These are phyloP conservation scores for Xylaria castorea DNA, from an alignment of 495 filamentous ascomycete genomes.

Conservation along the genomic window DNA sequence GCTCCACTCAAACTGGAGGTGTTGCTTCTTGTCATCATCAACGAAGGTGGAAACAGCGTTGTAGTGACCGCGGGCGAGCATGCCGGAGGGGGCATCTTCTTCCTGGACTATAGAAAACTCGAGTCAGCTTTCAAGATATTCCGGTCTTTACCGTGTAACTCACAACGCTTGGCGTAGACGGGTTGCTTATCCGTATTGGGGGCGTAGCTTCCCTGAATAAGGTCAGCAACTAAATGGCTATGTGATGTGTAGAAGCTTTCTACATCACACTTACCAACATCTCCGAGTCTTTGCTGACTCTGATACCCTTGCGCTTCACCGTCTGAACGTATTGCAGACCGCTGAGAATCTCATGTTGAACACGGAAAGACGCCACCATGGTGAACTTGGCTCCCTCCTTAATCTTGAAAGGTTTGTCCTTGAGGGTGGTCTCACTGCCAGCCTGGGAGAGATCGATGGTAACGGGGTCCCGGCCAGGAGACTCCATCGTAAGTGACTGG, in stretches of 20 bases:
- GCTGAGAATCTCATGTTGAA: slow-evolving; percentile 92
- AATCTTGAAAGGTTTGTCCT: slow-evolving; percentile 91
- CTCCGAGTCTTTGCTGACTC: slow-evolving; percentile 87
- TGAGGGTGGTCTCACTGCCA: slow-evolving; percentile 72
- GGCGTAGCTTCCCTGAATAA: slow-evolving; percentile 74
- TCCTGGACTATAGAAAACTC: slow-evolving; percentile 67
- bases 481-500: slow-evolving; percentile 82
- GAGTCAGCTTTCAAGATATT: slow-evolving; percentile 1
- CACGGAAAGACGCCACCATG: slow-evolving; percentile 92
- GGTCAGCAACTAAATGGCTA: slow-evolving; percentile 20
- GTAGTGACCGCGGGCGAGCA: slow-evolving; percentile 87
- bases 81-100: slow-evolving; percentile 88
- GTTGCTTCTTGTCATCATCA: slow-evolving; percentile 87
- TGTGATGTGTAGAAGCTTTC: neutral
- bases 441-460: slow-evolving; percentile 76
- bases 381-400: slow-evolving; percentile 92
- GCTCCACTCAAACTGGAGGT: slow-evolving; percentile 89
- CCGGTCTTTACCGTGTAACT: slow-evolving; percentile 44
- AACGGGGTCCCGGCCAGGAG: slow-evolving; percentile 79
- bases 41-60: slow-evolving; percentile 84
- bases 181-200: slow-evolving; percentile 87
- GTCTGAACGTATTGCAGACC: slow-evolving; percentile 94
- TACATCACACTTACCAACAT: slow-evolving; percentile 77
- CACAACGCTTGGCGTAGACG: slow-evolving; percentile 88
- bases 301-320: slow-evolving; percentile 84